phyloP scores from a whole-genome alignment of 306 rosid genomes.

The Rosa lucieae region DNA sequence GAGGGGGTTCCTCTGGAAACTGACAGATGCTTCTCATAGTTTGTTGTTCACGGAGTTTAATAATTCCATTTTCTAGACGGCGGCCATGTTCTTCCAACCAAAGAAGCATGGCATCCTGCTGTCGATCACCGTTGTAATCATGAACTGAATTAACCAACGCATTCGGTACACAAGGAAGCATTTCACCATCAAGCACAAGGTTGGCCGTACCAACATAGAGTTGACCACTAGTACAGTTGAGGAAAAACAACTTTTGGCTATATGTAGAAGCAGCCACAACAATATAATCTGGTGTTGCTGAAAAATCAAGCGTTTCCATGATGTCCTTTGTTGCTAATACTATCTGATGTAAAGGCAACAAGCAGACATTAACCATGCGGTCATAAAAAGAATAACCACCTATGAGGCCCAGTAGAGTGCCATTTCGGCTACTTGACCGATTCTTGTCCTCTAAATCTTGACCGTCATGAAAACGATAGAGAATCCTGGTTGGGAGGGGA shows the following conservation, averaged over 20 bases:
- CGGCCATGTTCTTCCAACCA: conserved; percentile 93
- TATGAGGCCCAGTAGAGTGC: conserved; percentile 47
- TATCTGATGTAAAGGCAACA: conserved; percentile 57
- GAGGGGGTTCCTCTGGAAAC: conserved; percentile 76
- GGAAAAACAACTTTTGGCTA: conserved; percentile 58
- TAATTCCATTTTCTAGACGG: conserved; percentile 66
- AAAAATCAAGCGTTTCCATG: conserved; percentile 27
- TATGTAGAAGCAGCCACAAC: conserved; percentile 62
- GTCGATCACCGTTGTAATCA: conserved; percentile 38
- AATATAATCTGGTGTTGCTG: conserved; percentile 46
- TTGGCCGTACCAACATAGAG: conserved; percentile 69
- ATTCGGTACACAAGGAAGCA: conserved; percentile 82
- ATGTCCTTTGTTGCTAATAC: conserved; percentile 42
- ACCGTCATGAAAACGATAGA: conserved; percentile 79
- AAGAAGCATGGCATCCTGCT: conserved; percentile 78
- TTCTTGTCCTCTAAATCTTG: conserved; percentile 42
- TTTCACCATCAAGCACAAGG: conserved; percentile 48
- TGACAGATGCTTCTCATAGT: conserved; percentile 50
- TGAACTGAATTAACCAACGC: conserved; percentile 47
- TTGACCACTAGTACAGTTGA: conserved; percentile 67
- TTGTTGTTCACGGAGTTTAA: conserved; percentile 54
- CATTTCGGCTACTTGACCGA: no score
- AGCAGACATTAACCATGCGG: conserved; percentile 56
- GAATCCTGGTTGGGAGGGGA: conserved; percentile 81
- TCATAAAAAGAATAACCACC: conserved; percentile 80